Conservation (phyloP, 306 rosid species). For the Sicyos baderoa region DNA sequence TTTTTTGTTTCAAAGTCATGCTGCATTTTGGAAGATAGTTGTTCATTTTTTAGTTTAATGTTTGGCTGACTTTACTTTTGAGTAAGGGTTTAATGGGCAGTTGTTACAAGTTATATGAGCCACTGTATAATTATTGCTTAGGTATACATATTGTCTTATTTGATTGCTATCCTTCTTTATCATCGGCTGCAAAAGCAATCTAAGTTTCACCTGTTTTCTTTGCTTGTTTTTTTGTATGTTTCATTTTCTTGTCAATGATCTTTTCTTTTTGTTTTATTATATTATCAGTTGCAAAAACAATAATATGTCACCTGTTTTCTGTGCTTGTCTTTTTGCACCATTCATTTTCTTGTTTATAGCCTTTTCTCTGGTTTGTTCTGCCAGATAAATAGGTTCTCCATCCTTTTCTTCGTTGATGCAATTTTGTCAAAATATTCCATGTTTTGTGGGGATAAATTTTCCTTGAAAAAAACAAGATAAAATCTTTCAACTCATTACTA, state of each 20-base stretch:
- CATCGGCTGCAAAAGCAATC: background rate
- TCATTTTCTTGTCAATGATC: background rate
- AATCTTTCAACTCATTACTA: background rate
- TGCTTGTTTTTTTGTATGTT: background rate
- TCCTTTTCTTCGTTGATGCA: too few species aligned
- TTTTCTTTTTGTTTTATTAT: background rate
- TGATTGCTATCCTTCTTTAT: background rate
- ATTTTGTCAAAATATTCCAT: background rate
- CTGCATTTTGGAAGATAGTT: too few species aligned
- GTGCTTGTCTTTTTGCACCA: background rate
- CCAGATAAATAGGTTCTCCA: too few species aligned
- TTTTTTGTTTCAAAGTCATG: background rate
- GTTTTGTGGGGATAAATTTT: background rate
- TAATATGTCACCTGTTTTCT: too few species aligned
- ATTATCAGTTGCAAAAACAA: background rate
- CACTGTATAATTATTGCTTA: background rate
- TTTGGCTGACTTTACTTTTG: background rate
- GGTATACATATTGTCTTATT: too few species aligned
- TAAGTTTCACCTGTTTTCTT: background rate
- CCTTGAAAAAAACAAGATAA: background rate
- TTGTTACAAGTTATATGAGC: background rate
- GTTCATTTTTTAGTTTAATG: background rate
- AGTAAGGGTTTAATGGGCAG: background rate
- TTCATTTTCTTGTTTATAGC: background rate
- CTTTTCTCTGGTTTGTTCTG: background rate